These are phyloP conservation scores for Pachysolen tannophilus DNA, from an alignment of 805 yeast genomes.

Conservation along the genomic window DNA sequence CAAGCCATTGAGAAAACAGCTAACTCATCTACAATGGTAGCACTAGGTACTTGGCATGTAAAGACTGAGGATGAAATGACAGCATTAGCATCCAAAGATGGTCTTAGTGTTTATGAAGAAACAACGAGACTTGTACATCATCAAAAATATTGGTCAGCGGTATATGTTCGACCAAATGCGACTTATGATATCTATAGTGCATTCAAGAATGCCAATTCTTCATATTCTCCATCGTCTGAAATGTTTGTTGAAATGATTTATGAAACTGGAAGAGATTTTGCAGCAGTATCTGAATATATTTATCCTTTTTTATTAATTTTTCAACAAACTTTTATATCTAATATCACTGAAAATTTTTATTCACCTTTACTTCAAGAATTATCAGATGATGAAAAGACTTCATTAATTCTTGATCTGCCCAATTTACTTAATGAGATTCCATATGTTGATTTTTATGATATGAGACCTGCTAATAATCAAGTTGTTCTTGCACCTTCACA, in stretches of 20 bases:
- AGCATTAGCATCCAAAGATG: slow-evolving; percentile 19
- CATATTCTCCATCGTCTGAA: slow-evolving; percentile 13
- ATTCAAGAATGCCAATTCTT: slow-evolving; percentile 21
- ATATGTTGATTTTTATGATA: slow-evolving; percentile 29
- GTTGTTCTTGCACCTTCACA: slow-evolving; percentile 57
- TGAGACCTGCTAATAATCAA: slow-evolving; percentile 38
- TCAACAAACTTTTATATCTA: slow-evolving; percentile 1
- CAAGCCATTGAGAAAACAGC: slow-evolving; percentile 15
- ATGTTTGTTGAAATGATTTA: slow-evolving; percentile 32
- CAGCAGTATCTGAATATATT: not conserved
- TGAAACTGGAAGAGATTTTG: slow-evolving; percentile 52
- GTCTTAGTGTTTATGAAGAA: slow-evolving; percentile 26
- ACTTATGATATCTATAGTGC: slow-evolving; percentile 32
- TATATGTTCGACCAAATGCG: slow-evolving; percentile 44
- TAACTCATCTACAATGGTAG: slow-evolving; percentile 12
- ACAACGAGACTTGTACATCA: slow-evolving; percentile 38
- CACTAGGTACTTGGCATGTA: slow-evolving; percentile 13
- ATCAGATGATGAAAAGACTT: slow-evolving; percentile 13
- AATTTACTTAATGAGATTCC: slow-evolving; percentile 26
- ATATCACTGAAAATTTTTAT: slow-evolving; percentile 9
- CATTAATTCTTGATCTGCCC: slow-evolving; percentile 13
- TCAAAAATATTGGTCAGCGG: slow-evolving; percentile 51
- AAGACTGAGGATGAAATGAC: slow-evolving; percentile 21
- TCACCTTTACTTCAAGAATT: slow-evolving; percentile 18
- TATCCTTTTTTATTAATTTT: slow-evolving; percentile 1